These are phyloP conservation scores for Solanum tacnaense DNA, from an alignment of 257 asterid species.

Conservation along the genomic window DNA sequence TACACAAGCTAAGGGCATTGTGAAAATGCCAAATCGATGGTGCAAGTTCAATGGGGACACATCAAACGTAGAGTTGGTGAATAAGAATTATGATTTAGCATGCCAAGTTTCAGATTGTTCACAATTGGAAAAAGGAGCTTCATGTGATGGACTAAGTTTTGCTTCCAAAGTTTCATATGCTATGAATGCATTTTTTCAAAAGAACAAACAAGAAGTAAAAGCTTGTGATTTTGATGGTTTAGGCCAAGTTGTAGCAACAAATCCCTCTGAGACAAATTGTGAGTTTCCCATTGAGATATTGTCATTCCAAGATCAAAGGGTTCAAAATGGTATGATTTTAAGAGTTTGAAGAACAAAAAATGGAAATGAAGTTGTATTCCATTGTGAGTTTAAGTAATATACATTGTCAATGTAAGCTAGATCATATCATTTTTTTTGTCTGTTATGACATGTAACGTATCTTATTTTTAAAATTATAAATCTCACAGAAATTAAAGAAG, in stretches of 20 bases:
- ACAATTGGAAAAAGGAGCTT: constrained; percentile 18
- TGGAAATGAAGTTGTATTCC: background rate
- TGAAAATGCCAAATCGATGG: constrained; percentile 26
- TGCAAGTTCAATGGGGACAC: constrained; percentile 10
- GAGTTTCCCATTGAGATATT: constrained; percentile 13
- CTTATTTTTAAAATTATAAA: background rate
- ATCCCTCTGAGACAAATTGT: constrained; percentile 20
- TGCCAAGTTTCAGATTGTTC: constrained; percentile 33
- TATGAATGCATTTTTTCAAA: constrained; percentile 34
- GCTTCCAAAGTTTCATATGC: constrained; percentile 33
- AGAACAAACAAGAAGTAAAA: constrained; percentile 3
- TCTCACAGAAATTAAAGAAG: background rate
- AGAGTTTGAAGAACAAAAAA: background rate
- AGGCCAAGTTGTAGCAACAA: constrained; percentile 13
- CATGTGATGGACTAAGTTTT: constrained; percentile 18
- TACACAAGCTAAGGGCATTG: constrained; percentile 23
- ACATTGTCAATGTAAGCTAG: too few species aligned
- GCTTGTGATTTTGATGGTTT: constrained; percentile 24
- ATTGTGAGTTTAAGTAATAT: too few species aligned
- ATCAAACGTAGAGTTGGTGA: background rate
- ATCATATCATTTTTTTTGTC: too few species aligned
- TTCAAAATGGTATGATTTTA: background rate
- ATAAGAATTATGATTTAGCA: background rate
- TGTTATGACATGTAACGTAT: background rate
- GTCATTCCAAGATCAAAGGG: background rate